These are phyloP conservation scores for Kwoniella sp. DNA, from an alignment of 768 basidiomycete species.

Conservation along the genomic window DNA sequence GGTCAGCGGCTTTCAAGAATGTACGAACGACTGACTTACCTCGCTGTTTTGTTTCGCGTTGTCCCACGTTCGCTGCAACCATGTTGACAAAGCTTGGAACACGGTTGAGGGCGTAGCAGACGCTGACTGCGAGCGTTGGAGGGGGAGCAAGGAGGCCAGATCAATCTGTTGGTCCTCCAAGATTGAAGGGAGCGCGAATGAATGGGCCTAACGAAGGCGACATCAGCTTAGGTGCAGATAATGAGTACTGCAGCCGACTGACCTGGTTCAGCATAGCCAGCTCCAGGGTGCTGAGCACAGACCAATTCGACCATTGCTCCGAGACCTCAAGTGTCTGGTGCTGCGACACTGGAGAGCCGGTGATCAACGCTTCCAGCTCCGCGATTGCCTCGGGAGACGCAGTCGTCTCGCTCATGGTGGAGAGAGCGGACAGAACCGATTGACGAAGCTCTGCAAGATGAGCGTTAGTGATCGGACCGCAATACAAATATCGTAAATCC, in stretches of 20 bases:
- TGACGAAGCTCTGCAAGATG: slow-evolving; percentile 19
- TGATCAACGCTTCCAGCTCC: slow-evolving; percentile 16
- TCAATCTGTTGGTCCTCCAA: slow-evolving; percentile 7
- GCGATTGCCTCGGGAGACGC: slow-evolving; percentile 2
- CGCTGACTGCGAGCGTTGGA: slow-evolving; percentile 2
- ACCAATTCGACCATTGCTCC: slow-evolving; percentile 24
- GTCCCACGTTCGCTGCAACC: slow-evolving; percentile 27
- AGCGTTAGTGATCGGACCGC: slow-evolving; percentile 7
- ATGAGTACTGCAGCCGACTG: not conserved
- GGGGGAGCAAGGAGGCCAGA: slow-evolving; percentile 6
- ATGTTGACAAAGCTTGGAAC: slow-evolving; percentile 16
- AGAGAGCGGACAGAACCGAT: slow-evolving; percentile 25
- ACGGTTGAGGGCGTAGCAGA: slow-evolving; percentile 3
- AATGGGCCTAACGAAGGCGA: not conserved
- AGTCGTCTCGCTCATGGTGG: slow-evolving; percentile 4
- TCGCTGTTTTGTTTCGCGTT: slow-evolving; percentile 19
- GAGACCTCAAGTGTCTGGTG: not conserved
- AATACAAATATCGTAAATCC: not conserved
- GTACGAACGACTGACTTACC: not conserved
- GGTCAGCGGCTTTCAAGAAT: not conserved
- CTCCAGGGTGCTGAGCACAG: slow-evolving; percentile 16
- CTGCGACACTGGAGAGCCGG: not conserved
- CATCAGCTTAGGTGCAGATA: not conserved
- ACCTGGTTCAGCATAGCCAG: slow-evolving; percentile 17
- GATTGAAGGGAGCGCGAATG: not conserved